These are phyloP conservation scores for Singerocomus inundabilis DNA, from an alignment of 1,284 basidiomycete genomes.

Conservation along the genomic window DNA sequence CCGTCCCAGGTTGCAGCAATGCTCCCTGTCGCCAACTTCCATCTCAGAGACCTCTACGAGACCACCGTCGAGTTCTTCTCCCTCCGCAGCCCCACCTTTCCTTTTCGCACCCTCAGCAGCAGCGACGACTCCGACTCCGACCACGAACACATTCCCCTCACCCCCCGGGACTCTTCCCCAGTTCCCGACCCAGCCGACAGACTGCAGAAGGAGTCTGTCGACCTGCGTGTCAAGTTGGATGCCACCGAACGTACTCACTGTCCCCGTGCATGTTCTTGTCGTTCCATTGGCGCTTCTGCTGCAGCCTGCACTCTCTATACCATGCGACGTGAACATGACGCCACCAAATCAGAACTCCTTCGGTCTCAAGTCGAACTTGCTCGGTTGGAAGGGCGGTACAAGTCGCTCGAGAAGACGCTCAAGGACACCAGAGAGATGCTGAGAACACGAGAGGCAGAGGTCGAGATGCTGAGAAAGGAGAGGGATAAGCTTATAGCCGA, in stretches of 20 bases:
- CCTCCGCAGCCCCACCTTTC: slow-evolving; percentile 40
- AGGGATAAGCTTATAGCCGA: slow-evolving; percentile 33
- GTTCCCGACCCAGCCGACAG: slow-evolving; percentile 20
- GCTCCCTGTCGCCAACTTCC: slow-evolving; percentile 50
- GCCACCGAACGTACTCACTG: slow-evolving; percentile 38
- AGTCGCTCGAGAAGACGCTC: slow-evolving; percentile 55
- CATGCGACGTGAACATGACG: slow-evolving; percentile 60
- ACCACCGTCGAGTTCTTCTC: slow-evolving; percentile 61
- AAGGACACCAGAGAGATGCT: slow-evolving; percentile 52
- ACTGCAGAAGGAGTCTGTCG: slow-evolving; percentile 26
- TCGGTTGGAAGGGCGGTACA: slow-evolving; percentile 59
- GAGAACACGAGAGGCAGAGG: slow-evolving; percentile 49
- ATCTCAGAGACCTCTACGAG: slow-evolving; percentile 56
- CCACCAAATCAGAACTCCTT: slow-evolving; percentile 52
- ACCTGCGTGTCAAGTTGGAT: slow-evolving; percentile 49
- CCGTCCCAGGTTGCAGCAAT: slow-evolving; percentile 38
- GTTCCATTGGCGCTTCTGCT: slow-evolving; percentile 30
- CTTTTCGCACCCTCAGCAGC: slow-evolving; percentile 19
- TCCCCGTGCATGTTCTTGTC: slow-evolving; percentile 40
- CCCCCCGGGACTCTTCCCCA: slow-evolving; percentile 29
- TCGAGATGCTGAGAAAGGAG: slow-evolving; percentile 53
- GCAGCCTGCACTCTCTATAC: slow-evolving; percentile 35
- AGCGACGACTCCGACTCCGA: slow-evolving; percentile 30
- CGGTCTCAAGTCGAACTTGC: slow-evolving; percentile 51
- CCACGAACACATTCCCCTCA: slow-evolving; percentile 24